Evolutionary conservation across 1,139 yeast genomes (phyloP), one percentile per base, ranked within the genome.

Genomic region (Taphrina populina): DNA sequence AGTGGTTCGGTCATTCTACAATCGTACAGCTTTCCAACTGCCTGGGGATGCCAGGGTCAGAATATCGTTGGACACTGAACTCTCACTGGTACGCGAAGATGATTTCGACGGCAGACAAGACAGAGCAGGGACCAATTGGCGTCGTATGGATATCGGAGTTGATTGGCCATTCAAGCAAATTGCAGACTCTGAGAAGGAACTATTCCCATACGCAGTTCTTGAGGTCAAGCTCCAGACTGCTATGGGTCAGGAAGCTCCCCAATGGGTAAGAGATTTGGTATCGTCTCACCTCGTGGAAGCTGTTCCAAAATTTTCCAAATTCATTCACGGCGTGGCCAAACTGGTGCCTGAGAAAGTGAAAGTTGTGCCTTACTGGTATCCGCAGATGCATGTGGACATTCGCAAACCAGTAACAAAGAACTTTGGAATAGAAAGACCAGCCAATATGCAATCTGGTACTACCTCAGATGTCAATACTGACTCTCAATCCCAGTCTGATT

Each of bases 21-120:
- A 90, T 71, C 84, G 98, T 76, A 92, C 98, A 41, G 98, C 98
- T 5, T 92, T 92, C 79, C 98, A 92, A 73, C 79, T 92, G 59
- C 98, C 98, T 2, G 98, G 98, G 60, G 98, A 92, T 71, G 98
- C 98, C 2, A 81, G 98, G 68, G 98, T 92, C 46, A 88, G 98
- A 76, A 92, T 94, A 63, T 92, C 97, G 51, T 81, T 92, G 63
- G 98, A 92, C 69, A 90, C 98, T 0, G 97, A 92, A 71, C 78
- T 92, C 63, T 76, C 95, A 24, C 87, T 92, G 96, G 88, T 90
- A 40, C 83, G 98, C 70, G 98, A 92, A 72, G 98, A 92, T 70
- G 83, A 92, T 69, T 92, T 92, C 67, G 98, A 92, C 70, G 96
- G 96, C 32, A 15, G 36, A 7, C 71, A 76, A 60, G 95, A 88